Percentiles rank a stretch among this genome's conserved stretches.
Conservation (phyloP, 2,329 filamentous ascomycete genomes). For the Beauveria bassiana region DNA sequence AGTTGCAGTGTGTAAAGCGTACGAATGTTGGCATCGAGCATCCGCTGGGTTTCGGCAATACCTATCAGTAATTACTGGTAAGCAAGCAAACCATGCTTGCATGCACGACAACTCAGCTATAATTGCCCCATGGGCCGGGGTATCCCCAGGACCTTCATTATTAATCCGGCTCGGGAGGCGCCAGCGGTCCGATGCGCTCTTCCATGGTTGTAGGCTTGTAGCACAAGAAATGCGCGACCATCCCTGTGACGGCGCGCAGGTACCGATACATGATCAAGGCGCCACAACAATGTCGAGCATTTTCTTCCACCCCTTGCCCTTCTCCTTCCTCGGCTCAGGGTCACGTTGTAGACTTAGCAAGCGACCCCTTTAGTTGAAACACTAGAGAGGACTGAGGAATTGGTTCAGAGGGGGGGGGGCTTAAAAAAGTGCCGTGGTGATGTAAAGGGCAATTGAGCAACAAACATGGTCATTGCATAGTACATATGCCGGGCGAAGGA, state of each 20-base stretch:
- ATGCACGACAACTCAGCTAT: no score
- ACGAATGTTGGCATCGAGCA: no score
- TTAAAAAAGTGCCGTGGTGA: not conserved
- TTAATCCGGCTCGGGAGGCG: not conserved
- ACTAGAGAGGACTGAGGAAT: not conserved
- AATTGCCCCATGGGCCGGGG: not conserved
- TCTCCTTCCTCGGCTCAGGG: not conserved
- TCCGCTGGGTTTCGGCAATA: no score
- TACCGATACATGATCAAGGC: not conserved
- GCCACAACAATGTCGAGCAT: not conserved
- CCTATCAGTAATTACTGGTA: no score
- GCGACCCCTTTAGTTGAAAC: not conserved
- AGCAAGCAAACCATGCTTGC: not conserved
- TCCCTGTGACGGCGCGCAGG: not conserved
- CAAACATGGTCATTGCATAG: not conserved
- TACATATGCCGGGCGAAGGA: no score
- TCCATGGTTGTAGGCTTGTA: not conserved
- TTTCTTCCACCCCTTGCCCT: not conserved
- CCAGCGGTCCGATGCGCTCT: not conserved
- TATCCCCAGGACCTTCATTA: not conserved
- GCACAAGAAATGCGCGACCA: not conserved
- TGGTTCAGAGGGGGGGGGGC: not conserved
- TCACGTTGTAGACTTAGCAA: not conserved
- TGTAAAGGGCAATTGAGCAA: not conserved
- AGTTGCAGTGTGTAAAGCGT: no score